Base-by-base conservation (phyloP, 441 rosid genomes). In the Erysimum cheiri region DNA sequence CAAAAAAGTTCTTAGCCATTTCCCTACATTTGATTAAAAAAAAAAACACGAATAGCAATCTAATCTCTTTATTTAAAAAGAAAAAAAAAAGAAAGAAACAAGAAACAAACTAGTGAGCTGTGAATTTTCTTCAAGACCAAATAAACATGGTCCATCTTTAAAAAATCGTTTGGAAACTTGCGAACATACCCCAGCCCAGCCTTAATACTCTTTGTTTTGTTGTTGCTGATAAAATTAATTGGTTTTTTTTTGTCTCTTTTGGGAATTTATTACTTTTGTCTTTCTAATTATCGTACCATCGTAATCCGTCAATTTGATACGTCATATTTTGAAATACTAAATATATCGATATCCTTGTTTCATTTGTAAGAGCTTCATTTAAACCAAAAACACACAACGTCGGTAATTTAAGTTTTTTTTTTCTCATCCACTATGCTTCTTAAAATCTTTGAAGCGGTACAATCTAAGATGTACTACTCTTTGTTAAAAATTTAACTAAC, bases 251-350 rank as follows among this genome's bases (percentile, higher is more conserved):
- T n/a, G 77, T 66, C 67, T 65, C 55, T 66, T 73, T 50, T 40
- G 13, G 41, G 67, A 50, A 50, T 59, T 73, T 43, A 73, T 50
- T 73, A 59, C 6, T 73, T 73, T 73, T 50, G 77, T 59, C 67
- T 40, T 73, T 73, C 56, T 40, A 15, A 57, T 48, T 64, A 49
- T 73, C 39, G 77, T 50, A 24, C 56, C 33, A 46, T 67, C 72
- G 40, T 36, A 59, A 32, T 39, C 69, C 64, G 50, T 56, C 70
- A 64, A 44, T 64, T 60, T 65, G 29, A 39, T 58, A 73, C 67
- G 55, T 52, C 66, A 49, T 46, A 12, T 63, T 46, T 37, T 14
- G 2, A 47, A 60, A 39, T 52, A 9, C 13, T 56, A 41, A 59
- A 22, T 41, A 32, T n/a, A 24, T 53, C 43, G 1, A 14, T 29